These are phyloP conservation scores for Jimgerdemannia flammicorona DNA, from an alignment of 192 early-diverging fungal genomes.

Conservation along the genomic window DNA sequence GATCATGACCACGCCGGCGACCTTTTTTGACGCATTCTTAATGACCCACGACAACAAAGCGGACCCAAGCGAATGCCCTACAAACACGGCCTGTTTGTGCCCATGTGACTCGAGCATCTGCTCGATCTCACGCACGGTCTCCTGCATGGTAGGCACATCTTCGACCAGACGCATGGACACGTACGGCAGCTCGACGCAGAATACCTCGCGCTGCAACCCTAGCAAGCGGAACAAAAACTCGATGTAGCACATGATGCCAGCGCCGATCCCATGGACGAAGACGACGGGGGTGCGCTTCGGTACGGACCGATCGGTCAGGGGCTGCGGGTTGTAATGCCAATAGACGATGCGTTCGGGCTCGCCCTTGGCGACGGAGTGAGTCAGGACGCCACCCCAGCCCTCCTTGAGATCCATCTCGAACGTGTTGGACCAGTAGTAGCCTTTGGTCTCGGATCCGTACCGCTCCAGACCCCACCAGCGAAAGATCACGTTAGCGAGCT, in stretches of 20 bases:
- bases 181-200: conserved; percentile 55
- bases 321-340: conserved; percentile 32
- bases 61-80: conserved; percentile 66
- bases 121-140: conserved; percentile 51
- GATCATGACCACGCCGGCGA: conserved; percentile 51
- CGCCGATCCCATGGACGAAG: conserved; percentile 55
- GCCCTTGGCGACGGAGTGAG: background rate
- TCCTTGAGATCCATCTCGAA: conserved; percentile 12
- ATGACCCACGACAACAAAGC: conserved; percentile 55
- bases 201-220: conserved; percentile 40
- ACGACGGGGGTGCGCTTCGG: conserved; percentile 47
- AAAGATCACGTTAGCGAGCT: conserved; percentile 16
- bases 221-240: conserved; percentile 44
- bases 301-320: conserved; percentile 8
- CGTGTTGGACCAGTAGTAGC: conserved; percentile 15
- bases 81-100: conserved; percentile 52
- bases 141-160: conserved; percentile 48
- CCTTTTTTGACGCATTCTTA: conserved; percentile 41
- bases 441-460: conserved; percentile 12
- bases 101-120: conserved; percentile 49
- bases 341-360: conserved; percentile 24
- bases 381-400: conserved; percentile 1
- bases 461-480: conserved; percentile 12
- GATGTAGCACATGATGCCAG: conserved; percentile 52
- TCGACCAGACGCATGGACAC: conserved; percentile 63